Conservation (phyloP, 2,329 filamentous ascomycete genomes). For the Fusarium bulbicola region DNA sequence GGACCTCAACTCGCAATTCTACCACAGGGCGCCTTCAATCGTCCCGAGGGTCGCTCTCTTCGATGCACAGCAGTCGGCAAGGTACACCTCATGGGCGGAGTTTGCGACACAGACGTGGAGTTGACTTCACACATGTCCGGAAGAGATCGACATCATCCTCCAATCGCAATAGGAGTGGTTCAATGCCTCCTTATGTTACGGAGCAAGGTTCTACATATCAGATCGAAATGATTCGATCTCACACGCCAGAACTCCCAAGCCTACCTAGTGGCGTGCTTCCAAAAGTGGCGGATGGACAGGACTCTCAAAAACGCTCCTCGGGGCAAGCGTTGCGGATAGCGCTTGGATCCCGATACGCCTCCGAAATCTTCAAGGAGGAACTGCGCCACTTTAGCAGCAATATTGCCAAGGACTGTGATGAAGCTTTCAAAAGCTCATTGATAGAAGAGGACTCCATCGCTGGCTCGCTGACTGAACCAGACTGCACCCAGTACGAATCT, state of each 20-base stretch:
- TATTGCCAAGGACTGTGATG: slow-evolving; percentile 89
- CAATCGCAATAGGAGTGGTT: slow-evolving; percentile 32
- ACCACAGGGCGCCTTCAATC: slow-evolving; percentile 46
- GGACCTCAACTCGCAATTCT: slow-evolving; percentile 43
- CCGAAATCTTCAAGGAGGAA: slow-evolving; percentile 71
- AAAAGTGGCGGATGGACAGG: slow-evolving; percentile 34
- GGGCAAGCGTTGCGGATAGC: slow-evolving; percentile 11
- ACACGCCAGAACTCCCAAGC: slow-evolving; percentile 44
- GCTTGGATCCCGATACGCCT: slow-evolving; percentile 40
- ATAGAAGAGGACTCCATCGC: slow-evolving; percentile 52
- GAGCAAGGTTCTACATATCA: slow-evolving; percentile 33
- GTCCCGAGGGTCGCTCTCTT: slow-evolving; percentile 57
- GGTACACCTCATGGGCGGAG: slow-evolving; percentile 53
- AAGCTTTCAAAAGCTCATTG: slow-evolving; percentile 81
- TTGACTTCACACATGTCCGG: slow-evolving; percentile 63
- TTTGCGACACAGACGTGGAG: slow-evolving; percentile 60
- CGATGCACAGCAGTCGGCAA: slow-evolving; percentile 58
- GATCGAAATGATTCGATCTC: slow-evolving; percentile 36
- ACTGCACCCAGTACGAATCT: slow-evolving; percentile 46
- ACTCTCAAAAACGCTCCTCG: slow-evolving; percentile 11
- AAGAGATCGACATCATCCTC: slow-evolving; percentile 50
- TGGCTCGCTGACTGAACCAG: slow-evolving; percentile 46
- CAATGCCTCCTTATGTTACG: slow-evolving; percentile 28
- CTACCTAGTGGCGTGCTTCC: slow-evolving; percentile 38
- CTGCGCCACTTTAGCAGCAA: slow-evolving; percentile 84